phyloP scores from a whole-genome alignment of 2,329 filamentous ascomycete genomes.

The Colletotrichum lentis region DNA sequence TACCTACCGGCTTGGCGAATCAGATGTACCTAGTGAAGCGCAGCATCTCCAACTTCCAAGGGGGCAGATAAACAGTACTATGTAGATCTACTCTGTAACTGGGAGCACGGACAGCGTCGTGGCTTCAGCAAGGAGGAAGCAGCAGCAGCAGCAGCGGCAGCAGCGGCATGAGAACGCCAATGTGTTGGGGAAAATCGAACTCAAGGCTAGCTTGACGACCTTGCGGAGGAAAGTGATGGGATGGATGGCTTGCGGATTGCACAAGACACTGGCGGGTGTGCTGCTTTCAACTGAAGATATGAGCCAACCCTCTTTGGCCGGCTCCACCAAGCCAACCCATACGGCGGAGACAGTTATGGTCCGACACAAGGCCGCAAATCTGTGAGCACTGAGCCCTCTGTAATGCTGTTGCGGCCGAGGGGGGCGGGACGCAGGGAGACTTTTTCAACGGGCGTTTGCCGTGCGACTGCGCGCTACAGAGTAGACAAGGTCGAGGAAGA shows the following conservation, averaged over 20 bases:
- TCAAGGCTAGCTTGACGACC: slow-evolving; percentile 26
- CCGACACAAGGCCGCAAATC: slow-evolving; percentile 22
- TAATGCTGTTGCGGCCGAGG: background rate
- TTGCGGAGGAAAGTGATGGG: background rate
- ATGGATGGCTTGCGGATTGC: slow-evolving; percentile 16
- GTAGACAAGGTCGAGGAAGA: slow-evolving; percentile 10
- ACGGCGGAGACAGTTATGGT: slow-evolving; percentile 15
- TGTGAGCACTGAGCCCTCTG: background rate
- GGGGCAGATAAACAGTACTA: too few species aligned
- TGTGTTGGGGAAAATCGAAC: slow-evolving; percentile 23
- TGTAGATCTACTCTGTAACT: slow-evolving; percentile 22
- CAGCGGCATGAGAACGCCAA: slow-evolving; percentile 10
- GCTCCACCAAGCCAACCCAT: slow-evolving; percentile 17
- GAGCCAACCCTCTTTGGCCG: background rate
- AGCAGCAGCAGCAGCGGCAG: too few species aligned
- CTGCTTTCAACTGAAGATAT: slow-evolving; percentile 19
- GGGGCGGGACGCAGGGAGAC: slow-evolving; percentile 32
- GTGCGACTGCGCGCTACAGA: slow-evolving; percentile 3
- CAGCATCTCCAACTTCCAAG: background rate
- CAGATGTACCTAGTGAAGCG: background rate
- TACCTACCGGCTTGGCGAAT: slow-evolving; percentile 4
- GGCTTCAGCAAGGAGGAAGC: slow-evolving; percentile 23
- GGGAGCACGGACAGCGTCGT: slow-evolving; percentile 27
- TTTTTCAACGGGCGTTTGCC: slow-evolving; percentile 14
- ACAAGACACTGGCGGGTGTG: slow-evolving; percentile 16